phyloP scores from a whole-genome alignment of 805 yeast species.

The Jamesozyma rosinii region DNA sequence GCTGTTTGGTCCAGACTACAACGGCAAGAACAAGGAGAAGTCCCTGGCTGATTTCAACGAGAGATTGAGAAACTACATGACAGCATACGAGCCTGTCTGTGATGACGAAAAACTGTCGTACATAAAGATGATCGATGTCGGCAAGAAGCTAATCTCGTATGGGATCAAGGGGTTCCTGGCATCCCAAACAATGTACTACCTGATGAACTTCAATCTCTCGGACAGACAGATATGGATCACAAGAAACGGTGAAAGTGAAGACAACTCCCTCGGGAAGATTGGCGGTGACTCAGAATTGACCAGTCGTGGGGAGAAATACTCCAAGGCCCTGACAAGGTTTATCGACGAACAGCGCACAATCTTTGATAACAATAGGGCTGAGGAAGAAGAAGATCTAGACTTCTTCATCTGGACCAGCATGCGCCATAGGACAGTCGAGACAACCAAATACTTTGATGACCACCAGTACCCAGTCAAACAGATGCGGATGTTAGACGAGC shows the following conservation, averaged over 20 bases:
- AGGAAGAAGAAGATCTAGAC: conserved; percentile 24
- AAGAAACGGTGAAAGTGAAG: conserved; percentile 87
- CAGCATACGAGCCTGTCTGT: conserved; percentile 83
- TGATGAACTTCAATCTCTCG: conserved; percentile 77
- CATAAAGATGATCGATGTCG: conserved; percentile 92
- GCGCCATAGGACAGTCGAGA: conserved; percentile 68
- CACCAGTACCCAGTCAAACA: conserved; percentile 68
- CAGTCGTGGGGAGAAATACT: conserved; percentile 64
- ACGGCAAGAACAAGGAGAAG: conserved; percentile 69
- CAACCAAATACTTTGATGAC: conserved; percentile 69
- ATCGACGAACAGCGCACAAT: conserved; percentile 59
- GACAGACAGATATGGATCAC: conserved; percentile 93
- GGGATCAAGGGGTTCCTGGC: conserved; percentile 82
- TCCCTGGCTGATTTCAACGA: conserved; percentile 78
- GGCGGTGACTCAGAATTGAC: conserved; percentile 89
- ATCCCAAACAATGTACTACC: conserved; percentile 84
- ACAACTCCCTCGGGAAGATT: conserved; percentile 73
- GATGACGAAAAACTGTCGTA: conserved; percentile 71
- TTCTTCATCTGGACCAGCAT: conserved; percentile 92
- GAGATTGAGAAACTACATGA: conserved; percentile 72
- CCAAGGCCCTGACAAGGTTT: conserved; percentile 64
- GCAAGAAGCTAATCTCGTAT: conserved; percentile 85
- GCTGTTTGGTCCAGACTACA: conserved; percentile 87
- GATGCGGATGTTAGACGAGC: conserved; percentile 86
- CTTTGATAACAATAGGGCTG: conserved; percentile 42